These are phyloP conservation scores for Thermomyces lanuginosus DNA, from an alignment of 2,329 filamentous ascomycete species.

Conservation along the genomic window DNA sequence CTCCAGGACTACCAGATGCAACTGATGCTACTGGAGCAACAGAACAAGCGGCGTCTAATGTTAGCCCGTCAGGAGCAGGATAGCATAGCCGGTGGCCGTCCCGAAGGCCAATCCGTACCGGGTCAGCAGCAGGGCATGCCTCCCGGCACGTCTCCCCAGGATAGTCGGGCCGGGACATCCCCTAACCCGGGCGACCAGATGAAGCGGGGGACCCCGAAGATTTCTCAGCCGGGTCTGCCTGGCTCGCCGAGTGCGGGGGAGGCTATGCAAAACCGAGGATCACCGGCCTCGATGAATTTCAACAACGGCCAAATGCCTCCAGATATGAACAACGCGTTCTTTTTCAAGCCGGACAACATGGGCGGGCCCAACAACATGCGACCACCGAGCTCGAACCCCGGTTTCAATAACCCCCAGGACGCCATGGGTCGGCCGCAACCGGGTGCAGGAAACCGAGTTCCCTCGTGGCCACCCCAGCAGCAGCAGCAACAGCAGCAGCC, in stretches of 20 bases:
- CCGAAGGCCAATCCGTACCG: constrained; percentile 33
- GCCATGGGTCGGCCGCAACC: constrained; percentile 15
- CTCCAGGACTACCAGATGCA: constrained; percentile 57
- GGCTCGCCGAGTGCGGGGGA: constrained; percentile 42
- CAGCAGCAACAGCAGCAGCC: no score
- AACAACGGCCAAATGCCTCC: constrained; percentile 36
- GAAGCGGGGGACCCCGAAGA: constrained; percentile 46
- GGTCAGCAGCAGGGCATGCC: constrained; percentile 32
- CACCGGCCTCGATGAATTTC: constrained; percentile 44
- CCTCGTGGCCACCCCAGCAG: no score
- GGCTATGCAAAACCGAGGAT: constrained; percentile 41
- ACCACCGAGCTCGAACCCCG: constrained; percentile 37
- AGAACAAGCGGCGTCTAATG: constrained; percentile 50
- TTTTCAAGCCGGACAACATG: constrained; percentile 29
- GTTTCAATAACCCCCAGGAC: constrained; percentile 25
- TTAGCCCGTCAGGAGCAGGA: constrained; percentile 54
- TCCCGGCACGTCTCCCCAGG: constrained; percentile 41
- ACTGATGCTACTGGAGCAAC: constrained; percentile 51
- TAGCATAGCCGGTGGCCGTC: constrained; percentile 38
- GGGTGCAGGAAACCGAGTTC: constrained; percentile 19
- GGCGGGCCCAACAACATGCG: constrained; percentile 37
- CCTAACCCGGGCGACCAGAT: constrained; percentile 47
- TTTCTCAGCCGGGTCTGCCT: constrained; percentile 40
- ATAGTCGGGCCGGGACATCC: constrained; percentile 40
- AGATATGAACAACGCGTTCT: constrained; percentile 29